phyloP scores from a whole-genome alignment of 768 basidiomycete genomes.

The Kwoniella sp. region DNA sequence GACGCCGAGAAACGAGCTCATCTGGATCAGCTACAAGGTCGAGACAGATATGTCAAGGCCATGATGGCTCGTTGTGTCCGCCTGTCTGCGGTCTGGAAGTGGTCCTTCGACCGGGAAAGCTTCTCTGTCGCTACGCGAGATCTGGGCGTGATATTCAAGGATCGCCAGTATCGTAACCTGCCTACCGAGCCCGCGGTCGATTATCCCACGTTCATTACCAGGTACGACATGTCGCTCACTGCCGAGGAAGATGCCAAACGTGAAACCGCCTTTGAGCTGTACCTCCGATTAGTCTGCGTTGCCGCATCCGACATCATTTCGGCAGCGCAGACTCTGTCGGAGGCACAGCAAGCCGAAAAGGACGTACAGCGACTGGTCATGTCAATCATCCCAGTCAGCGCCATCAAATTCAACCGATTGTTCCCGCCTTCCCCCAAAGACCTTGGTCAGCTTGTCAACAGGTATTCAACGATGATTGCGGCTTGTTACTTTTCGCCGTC shows the following conservation, averaged over 20 bases:
- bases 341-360: slow-evolving; percentile 50
- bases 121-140: slow-evolving; percentile 57
- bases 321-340: slow-evolving; percentile 24
- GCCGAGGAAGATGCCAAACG: slow-evolving; percentile 52
- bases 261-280: slow-evolving; percentile 73
- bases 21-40: slow-evolving; percentile 56
- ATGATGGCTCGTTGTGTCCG: slow-evolving; percentile 68
- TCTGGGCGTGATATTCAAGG: slow-evolving; percentile 69
- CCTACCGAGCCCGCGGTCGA: slow-evolving; percentile 57
- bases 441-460: slow-evolving; percentile 74
- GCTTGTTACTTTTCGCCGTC: slow-evolving; percentile 65
- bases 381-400: slow-evolving; percentile 66
- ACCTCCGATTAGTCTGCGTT: slow-evolving; percentile 74
- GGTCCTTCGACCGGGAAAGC: slow-evolving; percentile 61
- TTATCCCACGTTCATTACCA: slow-evolving; percentile 67
- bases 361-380: slow-evolving; percentile 64
- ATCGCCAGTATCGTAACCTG: slow-evolving; percentile 70
- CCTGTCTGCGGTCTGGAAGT: slow-evolving; percentile 71
- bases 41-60: slow-evolving; percentile 67
- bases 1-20: slow-evolving; percentile 50
- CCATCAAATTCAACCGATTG: slow-evolving; percentile 61
- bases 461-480: slow-evolving; percentile 68
- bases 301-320: slow-evolving; percentile 54
- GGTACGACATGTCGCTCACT: slow-evolving; percentile 58
- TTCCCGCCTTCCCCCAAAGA: slow-evolving; percentile 57